These are phyloP conservation scores for Erythrophleum ivorense DNA, from an alignment of 331 rosid species.

Conservation along the genomic window DNA sequence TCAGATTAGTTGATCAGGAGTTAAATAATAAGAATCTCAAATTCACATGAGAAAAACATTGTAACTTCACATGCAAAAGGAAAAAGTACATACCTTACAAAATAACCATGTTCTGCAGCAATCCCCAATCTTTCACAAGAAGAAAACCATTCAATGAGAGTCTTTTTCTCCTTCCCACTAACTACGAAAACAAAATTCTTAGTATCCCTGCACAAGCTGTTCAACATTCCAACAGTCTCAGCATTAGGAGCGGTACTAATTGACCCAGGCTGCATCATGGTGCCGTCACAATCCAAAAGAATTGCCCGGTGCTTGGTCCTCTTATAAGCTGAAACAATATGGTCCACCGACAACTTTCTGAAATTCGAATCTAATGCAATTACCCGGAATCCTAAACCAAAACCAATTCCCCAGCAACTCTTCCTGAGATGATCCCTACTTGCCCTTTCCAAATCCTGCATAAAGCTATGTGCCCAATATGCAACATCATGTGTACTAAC, in stretches of 20 bases:
- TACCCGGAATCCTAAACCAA: constrained; percentile 93
- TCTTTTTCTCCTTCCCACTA: constrained; percentile 84
- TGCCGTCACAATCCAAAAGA: constrained; percentile 86
- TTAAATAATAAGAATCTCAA: no score
- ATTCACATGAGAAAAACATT: no score
- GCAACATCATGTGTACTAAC: constrained; percentile 95
- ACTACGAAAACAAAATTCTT: constrained; percentile 82
- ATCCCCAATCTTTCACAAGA: constrained; percentile 80
- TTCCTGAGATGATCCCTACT: constrained; percentile 87
- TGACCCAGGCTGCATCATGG: constrained; percentile 77
- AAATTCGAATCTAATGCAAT: constrained; percentile 94
- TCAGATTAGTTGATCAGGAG: no score
- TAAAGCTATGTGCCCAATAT: constrained; percentile 93
- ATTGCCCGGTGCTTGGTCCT: constrained; percentile 88
- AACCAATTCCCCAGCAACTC: constrained; percentile 98
- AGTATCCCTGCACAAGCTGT: constrained; percentile 77
- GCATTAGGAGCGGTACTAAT: constrained; percentile 69
- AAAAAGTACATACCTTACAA: constrained; percentile 61
- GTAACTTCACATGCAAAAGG: no score
- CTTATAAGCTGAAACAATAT: constrained; percentile 89
- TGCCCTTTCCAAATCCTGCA: constrained; percentile 89
- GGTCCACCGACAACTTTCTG: constrained; percentile 85
- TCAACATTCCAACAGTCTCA: constrained; percentile 73
- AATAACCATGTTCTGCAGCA: constrained; percentile 95
- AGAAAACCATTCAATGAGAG: constrained; percentile 82